Base-by-base conservation (phyloP, 208 protist genomes). In the Trypanosoma rangeli region DNA sequence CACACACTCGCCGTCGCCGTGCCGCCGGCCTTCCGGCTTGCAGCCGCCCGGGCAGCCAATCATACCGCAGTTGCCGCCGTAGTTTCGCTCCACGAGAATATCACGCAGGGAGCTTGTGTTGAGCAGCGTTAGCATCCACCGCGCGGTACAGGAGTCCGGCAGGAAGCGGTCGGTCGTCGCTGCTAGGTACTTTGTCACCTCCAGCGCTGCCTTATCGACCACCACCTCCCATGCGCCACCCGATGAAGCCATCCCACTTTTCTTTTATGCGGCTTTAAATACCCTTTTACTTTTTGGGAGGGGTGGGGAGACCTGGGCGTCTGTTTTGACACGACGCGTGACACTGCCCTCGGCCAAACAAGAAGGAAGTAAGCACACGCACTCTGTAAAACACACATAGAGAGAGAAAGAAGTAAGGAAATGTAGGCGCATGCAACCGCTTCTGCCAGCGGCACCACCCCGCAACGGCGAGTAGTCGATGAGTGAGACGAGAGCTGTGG, bases 31-130 rank as follows among this genome's bases (percentile, higher is more conserved):
- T 13, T 22, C 52, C 20, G 4, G 66, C 0, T 1, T 20, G 35
- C 61, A 35, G 53, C 70, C 26, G 22, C 57, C 61, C 3, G 66
- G 57, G 57, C 89, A 94, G 66, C 89, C 89, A 18, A 89, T 53
- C 68, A 80, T 79, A 3, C 82, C 89, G 54, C 89, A 94, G 22
- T 86, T 65, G 13, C 67, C 58, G 56, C 78, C 78, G 50, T 76
- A 76, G 62, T 89, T 94, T 28, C 89, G 84, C 76, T 90, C 86
- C 22, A 82, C 73, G n/a, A 91, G 20, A 50, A 94, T 68, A 66
- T 90, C 83, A 20, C 74, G 76, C 48, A 94, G 61, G 4, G 74
- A 78, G 37, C 53, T 54, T 48, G 67, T 76, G 62, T 94, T 86
- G 12, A 94, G 3, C 0, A 94, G 78, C 16, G 54, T 55, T 0